phyloP scores from a whole-genome alignment of 352 stramenopile species.

The Elongisporangium prolatum region DNA sequence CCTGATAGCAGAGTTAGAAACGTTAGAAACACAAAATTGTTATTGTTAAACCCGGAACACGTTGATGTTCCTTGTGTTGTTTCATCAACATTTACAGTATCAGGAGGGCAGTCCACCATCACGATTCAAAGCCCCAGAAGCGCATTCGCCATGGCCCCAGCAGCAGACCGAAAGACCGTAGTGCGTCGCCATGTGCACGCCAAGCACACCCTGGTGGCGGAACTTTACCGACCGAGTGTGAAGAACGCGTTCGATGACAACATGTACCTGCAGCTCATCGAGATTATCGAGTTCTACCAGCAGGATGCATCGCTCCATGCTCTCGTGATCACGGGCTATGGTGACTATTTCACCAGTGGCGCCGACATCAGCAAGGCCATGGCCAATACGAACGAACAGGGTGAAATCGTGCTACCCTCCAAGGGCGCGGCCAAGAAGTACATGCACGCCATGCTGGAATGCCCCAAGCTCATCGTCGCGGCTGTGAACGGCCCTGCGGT shows the following conservation, averaged over 20 bases:
- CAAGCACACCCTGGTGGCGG: conserved; percentile 62
- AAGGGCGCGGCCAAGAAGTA: conserved; percentile 44
- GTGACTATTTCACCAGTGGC: conserved; percentile 90
- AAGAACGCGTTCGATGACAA: conserved; percentile 91
- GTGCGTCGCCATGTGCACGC: conserved; percentile 45
- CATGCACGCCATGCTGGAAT: conserved; percentile 74
- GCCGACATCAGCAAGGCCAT: conserved; percentile 64
- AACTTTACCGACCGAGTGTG: conserved; percentile 64
- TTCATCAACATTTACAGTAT: no score
- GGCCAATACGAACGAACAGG: conserved; percentile 17
- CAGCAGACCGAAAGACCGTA: conserved; percentile 7
- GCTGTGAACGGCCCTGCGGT: conserved; percentile 79
- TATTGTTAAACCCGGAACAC: no score
- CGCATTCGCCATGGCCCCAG: background rate
- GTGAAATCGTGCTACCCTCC: conserved; percentile 30
- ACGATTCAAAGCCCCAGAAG: no score
- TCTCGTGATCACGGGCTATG: conserved; percentile 87
- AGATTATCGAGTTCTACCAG: conserved; percentile 61
- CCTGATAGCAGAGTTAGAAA: no score
- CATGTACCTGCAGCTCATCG: conserved; percentile 83
- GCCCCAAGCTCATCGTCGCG: conserved; percentile 71
- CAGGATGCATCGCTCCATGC: conserved; percentile 62
- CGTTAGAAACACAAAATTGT: no score
- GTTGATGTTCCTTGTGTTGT: no score
- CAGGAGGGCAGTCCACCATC: no score